Conservation (phyloP, 306 rosid genomes). For the Acmispon strigosus region DNA sequence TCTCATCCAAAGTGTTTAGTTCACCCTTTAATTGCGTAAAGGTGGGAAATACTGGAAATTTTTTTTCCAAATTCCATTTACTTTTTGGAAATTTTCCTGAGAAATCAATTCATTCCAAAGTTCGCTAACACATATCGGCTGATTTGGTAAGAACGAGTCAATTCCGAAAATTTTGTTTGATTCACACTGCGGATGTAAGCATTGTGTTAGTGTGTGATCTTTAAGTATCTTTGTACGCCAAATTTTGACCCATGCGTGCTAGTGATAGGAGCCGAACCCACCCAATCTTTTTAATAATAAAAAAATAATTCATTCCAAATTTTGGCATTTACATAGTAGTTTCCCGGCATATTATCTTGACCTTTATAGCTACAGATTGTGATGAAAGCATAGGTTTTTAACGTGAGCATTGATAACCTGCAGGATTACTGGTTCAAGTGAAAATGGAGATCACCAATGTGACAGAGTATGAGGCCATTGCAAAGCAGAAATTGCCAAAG, state of each 20-base stretch:
- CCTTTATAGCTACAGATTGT: not conserved
- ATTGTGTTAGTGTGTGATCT: too few relatives aligned
- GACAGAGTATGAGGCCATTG: constrained; percentile 58
- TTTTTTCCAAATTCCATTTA: not conserved
- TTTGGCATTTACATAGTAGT: not conserved
- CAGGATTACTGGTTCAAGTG: constrained; percentile 22
- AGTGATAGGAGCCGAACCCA: too few relatives aligned
- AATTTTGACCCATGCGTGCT: too few relatives aligned
- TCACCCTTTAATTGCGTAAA: not conserved
- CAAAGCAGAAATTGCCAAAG: constrained; percentile 69
- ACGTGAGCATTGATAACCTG: not conserved
- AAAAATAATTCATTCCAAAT: not conserved
- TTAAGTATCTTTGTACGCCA: too few relatives aligned
- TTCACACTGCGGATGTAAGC: too few relatives aligned
- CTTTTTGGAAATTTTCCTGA: not conserved
- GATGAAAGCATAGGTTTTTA: not conserved
- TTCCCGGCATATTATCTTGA: not conserved
- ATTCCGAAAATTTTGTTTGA: too few relatives aligned
- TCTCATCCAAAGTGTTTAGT: not conserved
- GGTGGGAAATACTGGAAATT: not conserved
- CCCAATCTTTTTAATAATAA: too few relatives aligned
- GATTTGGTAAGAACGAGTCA: too few relatives aligned
- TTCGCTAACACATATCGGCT: too few relatives aligned
- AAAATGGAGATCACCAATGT: constrained; percentile 69
- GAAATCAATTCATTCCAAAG: too few relatives aligned